These are phyloP conservation scores for Lodderomyces oxycetoniae DNA, from an alignment of 1,139 yeast genomes.

Conservation along the genomic window DNA sequence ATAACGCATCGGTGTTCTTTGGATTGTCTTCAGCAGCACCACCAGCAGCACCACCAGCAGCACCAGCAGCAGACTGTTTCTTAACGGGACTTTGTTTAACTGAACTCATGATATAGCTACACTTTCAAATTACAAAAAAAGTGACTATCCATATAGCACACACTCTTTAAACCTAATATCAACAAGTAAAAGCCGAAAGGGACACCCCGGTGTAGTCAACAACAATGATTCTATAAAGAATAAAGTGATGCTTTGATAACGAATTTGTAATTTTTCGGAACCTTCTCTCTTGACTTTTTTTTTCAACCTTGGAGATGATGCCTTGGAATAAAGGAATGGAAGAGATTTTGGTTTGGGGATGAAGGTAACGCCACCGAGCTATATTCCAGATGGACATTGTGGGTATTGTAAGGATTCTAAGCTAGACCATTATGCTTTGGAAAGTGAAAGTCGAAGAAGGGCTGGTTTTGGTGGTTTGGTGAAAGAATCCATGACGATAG, in stretches of 20 bases:
- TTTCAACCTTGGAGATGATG: too few relatives aligned
- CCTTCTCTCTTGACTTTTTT: too few relatives aligned
- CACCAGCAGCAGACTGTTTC: slow-evolving; percentile 7
- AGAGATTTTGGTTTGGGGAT: background rate
- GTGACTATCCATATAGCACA: too few relatives aligned
- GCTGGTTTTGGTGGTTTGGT: slow-evolving; percentile 1
- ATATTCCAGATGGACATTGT: slow-evolving; percentile 36
- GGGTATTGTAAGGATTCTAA: slow-evolving; percentile 63
- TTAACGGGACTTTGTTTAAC: slow-evolving; percentile 18
- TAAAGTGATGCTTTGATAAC: too few relatives aligned
- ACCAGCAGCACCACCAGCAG: background rate
- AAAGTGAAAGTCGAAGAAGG: slow-evolving; percentile 15
- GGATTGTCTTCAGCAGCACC: slow-evolving; percentile 10
- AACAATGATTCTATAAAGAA: too few relatives aligned
- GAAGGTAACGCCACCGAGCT: slow-evolving; percentile 18
- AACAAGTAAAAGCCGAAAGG: too few relatives aligned
- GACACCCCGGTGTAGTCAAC: too few relatives aligned
- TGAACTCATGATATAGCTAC: slow-evolving; percentile 15
- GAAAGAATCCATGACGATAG: slow-evolving; percentile 37
- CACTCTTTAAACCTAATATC: too few relatives aligned
- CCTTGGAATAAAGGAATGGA: background rate
- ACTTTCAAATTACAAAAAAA: too few relatives aligned
- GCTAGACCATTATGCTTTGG: slow-evolving; percentile 32
- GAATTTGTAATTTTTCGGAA: too few relatives aligned
- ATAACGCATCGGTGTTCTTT: too few relatives aligned